A percentile compares a stretch with the other conserved stretches of the same genome.
These are phyloP conservation scores for Colletotrichum tofieldiae DNA, from an alignment of 2,329 filamentous ascomycete species.

Conservation along the genomic window DNA sequence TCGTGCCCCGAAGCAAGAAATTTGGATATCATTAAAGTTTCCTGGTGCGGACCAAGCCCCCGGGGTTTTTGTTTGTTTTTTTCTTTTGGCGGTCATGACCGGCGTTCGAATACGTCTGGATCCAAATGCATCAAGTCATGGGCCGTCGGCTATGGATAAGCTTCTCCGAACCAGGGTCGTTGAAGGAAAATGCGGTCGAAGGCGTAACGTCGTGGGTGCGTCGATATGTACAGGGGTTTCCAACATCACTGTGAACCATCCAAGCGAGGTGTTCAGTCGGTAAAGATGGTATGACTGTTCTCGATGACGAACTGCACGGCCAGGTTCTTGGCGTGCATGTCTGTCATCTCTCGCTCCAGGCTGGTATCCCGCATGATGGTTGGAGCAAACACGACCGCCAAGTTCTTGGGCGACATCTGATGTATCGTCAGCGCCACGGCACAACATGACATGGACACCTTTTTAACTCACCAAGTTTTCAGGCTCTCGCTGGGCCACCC, in stretches of 20 bases:
- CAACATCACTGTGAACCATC: constrained; percentile 20
- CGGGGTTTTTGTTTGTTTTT: not conserved
- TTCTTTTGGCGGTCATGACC: constrained; percentile 25
- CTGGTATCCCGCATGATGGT: constrained; percentile 96
- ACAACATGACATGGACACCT: too few relatives aligned
- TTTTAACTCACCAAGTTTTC: constrained; percentile 81
- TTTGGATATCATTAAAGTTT: constrained; percentile 44
- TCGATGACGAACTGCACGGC: constrained; percentile 95
- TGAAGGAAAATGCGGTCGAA: constrained; percentile 26
- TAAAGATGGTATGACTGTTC: constrained; percentile 87
- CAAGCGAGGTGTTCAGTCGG: constrained; percentile 54
- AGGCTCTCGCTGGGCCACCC: constrained; percentile 85
- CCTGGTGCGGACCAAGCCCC: constrained; percentile 25
- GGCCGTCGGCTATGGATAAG: constrained; percentile 3
- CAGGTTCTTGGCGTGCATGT: constrained; percentile 93
- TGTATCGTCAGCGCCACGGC: constrained; percentile 11
- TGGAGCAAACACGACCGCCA: constrained; percentile 97
- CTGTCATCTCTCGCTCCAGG: constrained; percentile 94
- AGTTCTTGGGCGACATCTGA: constrained; percentile 95
- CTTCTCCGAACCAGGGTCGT: constrained; percentile 16
- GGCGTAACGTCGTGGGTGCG: constrained; percentile 36
- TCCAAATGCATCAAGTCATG: constrained; percentile 34
- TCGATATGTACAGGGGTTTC: constrained; percentile 41
- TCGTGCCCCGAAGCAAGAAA: constrained; percentile 39
- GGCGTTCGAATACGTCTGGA: constrained; percentile 15